Percentiles rank a stretch among this genome's conserved stretches.
Conservation (phyloP, 805 yeast genomes). For the Myxozyma melibiosi region DNA sequence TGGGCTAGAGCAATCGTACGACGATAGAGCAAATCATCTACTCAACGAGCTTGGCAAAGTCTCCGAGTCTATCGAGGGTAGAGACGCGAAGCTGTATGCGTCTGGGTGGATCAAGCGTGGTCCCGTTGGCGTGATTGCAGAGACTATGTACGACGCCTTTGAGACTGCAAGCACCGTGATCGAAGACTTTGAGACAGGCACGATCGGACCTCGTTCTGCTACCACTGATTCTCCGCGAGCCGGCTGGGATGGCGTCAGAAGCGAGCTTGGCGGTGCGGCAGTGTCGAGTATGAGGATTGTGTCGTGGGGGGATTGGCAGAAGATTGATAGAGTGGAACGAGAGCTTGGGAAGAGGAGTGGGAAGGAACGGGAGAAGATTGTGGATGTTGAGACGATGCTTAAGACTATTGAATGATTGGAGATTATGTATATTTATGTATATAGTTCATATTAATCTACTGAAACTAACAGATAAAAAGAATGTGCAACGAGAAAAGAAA, state of each 20-base stretch:
- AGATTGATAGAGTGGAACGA: slow-evolving; percentile 57
- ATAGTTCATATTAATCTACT: too few species aligned
- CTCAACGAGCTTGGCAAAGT: slow-evolving; percentile 26
- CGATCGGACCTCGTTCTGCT: slow-evolving; percentile 17
- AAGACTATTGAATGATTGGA: slow-evolving; percentile 13
- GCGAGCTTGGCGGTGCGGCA: slow-evolving; percentile 9
- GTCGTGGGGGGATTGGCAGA: slow-evolving; percentile 69
- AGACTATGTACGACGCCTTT: slow-evolving; percentile 84
- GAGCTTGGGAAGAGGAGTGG: slow-evolving; percentile 51
- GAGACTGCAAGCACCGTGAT: slow-evolving; percentile 68
- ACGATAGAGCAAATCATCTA: slow-evolving; percentile 49
- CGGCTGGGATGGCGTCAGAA: slow-evolving; percentile 42
- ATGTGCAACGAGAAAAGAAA: not conserved
- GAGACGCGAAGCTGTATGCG: slow-evolving; percentile 53
- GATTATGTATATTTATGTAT: too few species aligned
- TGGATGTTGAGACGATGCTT: slow-evolving; percentile 54
- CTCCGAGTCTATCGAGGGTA: not conserved
- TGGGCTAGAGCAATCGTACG: slow-evolving; percentile 54
- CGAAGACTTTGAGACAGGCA: slow-evolving; percentile 47
- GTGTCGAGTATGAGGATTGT: slow-evolving; percentile 41
- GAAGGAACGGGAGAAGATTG: slow-evolving; percentile 62
- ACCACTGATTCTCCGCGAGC: not conserved
- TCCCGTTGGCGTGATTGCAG: slow-evolving; percentile 86
- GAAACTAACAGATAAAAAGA: not conserved
- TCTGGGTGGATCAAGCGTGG: slow-evolving; percentile 92